Base-by-base conservation (phyloP, 108 stramenopile genomes). In the Pseudonitzschia delicatissima region DNA sequence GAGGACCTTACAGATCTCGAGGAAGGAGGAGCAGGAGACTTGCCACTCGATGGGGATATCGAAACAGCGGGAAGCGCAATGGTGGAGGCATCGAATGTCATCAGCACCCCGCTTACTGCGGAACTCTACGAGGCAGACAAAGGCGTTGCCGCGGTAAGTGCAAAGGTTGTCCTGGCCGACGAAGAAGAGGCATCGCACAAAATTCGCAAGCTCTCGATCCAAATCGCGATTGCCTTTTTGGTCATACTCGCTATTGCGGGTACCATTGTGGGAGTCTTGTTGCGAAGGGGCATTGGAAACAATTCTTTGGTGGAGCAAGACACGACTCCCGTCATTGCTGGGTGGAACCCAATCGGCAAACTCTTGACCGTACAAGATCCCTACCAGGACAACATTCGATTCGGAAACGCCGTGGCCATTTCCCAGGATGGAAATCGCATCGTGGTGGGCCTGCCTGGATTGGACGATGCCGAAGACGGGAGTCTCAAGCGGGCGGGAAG, bases 351-450 rank as follows among this genome's bases (percentile, higher is more conserved):
- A 40, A 18, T 71, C 40, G 76, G 76, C 1, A 40, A 45, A 6
- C 7, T 55, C n/a, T 45, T 77, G 60, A 55, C 25, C 31, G 39
- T 59, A 25, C 64, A 67, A 23, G 61, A 67, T n/a, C 62, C 74
- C n/a, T 47, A 68, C 44, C 37, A 51, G 35, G 74, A 75, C 55
- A 64, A 55, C 27, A 64, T 64, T 45, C 62, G 36, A 17, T 79
- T 64, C 59, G 78, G 78, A 5, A 59, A 60, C 37, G 48, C 72
- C 13, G 62, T 79, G 11, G 67, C 78, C 17, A 45, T 79, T 57
- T 52, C 67, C 8, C 49, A 49, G 12, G 64, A 73, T 66, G 72
- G 68, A 5, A 57, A 45, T 52, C 78, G 72, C 12, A 45, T 79
- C 23, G 78, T 64, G 15, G 51, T 75, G 17, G 74, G 74, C 0